These are phyloP conservation scores for Fusarium sororula DNA, from an alignment of 2,329 filamentous ascomycete genomes.

Conservation along the genomic window DNA sequence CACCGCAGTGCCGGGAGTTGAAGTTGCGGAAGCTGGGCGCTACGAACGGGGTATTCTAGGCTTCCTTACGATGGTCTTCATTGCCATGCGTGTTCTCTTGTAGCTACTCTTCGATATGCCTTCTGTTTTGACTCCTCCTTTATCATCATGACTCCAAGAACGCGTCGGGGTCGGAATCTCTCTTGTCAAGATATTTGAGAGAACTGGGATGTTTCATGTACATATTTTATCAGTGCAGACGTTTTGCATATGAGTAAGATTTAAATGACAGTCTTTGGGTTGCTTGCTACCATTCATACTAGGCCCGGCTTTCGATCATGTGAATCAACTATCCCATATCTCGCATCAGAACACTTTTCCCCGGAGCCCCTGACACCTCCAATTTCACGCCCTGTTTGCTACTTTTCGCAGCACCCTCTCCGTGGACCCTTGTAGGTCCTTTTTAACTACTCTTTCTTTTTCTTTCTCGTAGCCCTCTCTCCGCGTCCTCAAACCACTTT, in stretches of 20 bases:
- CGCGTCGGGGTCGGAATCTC: not conserved
- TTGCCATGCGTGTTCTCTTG: not conserved
- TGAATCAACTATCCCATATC: fast-evolving
- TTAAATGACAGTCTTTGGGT: fast-evolving
- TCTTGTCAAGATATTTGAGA: not conserved
- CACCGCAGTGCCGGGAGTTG: not conserved
- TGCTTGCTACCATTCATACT: too few species aligned
- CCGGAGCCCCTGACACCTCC: not conserved
- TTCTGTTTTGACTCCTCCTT: not conserved
- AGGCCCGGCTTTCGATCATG: fast-evolving
- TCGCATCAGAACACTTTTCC: not conserved
- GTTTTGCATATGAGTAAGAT: not conserved
- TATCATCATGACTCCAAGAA: not conserved
- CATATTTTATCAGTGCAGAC: not conserved
- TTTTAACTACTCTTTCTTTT: fast-evolving
- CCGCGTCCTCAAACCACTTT: too few species aligned
- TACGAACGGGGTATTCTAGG: fast-evolving
- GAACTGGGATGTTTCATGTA: not conserved
- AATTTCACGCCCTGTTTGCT: not conserved
- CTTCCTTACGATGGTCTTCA: fast-evolving
- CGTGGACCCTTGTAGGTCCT: not conserved
- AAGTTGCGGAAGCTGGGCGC: not conserved
- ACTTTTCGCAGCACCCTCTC: too few species aligned
- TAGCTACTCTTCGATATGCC: not conserved
- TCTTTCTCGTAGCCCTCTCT: not conserved